A percentile compares a stretch with the other conserved stretches of the same genome.
These are phyloP conservation scores for Paramyrothecium sp. DNA, from an alignment of 2,329 filamentous ascomycete genomes.

Conservation along the genomic window DNA sequence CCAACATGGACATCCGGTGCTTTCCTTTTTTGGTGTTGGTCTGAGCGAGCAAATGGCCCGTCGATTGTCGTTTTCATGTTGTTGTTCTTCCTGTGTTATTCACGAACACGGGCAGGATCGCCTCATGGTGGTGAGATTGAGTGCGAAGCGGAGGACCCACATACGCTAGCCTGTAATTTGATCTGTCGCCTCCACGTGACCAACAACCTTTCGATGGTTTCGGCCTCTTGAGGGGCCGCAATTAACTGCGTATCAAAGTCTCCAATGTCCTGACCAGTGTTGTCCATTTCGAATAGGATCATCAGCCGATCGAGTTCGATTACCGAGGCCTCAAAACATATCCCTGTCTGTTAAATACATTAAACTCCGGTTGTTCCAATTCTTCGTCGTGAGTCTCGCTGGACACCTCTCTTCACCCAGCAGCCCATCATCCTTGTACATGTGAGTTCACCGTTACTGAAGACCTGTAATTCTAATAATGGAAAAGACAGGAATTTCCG, in stretches of 20 bases:
- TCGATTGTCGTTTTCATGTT: no score
- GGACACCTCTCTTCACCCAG: neutral
- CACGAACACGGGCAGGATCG: neutral
- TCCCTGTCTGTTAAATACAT: neutral
- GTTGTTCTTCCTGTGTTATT: no score
- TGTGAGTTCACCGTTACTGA: neutral
- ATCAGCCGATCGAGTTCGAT: neutral
- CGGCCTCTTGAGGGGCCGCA: slow-evolving; percentile 18
- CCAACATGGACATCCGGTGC: neutral
- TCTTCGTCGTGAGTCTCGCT: neutral
- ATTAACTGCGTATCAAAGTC: slow-evolving; percentile 4
- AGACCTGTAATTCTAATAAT: neutral
- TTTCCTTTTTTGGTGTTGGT: neutral
- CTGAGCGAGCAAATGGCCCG: no score
- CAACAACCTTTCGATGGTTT: slow-evolving; percentile 11
- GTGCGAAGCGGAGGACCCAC: slow-evolving; percentile 8
- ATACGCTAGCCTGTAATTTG: slow-evolving; percentile 10
- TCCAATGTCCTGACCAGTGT: neutral
- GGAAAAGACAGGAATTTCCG: neutral
- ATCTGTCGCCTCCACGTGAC: slow-evolving; percentile 17
- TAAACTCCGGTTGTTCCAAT: neutral
- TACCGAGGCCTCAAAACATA: neutral
- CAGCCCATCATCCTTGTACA: neutral
- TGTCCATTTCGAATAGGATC: neutral
- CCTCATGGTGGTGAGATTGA: neutral